Evolutionary conservation across 352 stramenopile genomes (phyloP), one percentile per base, ranked within the genome.

Genomic region (Blastocystis hominis): DNA sequence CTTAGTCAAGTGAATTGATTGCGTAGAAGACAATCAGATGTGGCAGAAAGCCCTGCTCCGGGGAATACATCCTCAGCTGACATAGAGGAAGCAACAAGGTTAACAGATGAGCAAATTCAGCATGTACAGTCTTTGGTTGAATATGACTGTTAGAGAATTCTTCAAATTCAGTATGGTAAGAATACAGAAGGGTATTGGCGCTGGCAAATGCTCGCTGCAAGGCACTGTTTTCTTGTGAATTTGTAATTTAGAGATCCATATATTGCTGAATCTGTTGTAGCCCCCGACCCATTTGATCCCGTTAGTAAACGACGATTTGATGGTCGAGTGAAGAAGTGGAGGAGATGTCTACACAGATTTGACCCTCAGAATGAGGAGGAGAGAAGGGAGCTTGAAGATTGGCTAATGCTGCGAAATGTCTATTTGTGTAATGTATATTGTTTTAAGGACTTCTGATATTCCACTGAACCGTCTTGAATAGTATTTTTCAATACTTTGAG

Each of bases 301-400:
- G 63, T 75, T 17, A 75, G 63, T 40, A 75, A 75, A 40, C 63
- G 63, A 5, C 63, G 63, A 24, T 75, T 75, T 75, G 63, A 75
- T 75, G 63, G 63, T 9, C n/a, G 63, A n/a, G 63, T 75, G 63
- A 75, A 75, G 36, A 75, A 75, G 24, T 75, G 63, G 63, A 75
- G 63, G n/a, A 17, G 63, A 53, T n/a, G 47, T 75, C 24, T 75
- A 4, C 63, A 75, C 63, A 75, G 47, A 47, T 75, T 75, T 36
- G 63, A 75, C 34, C 63, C 63, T 17, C n/a, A 75, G 10, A 47
- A 6, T 13, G 63, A 75, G 6, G 24, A 75, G 42, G 10, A 75
- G 42, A 46, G 24, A 75, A n/a, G 47, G 36, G 63, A 75, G 47
- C 24, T 75, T n/a, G 63, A 75, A 17, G 63, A 75, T 36, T 75